Evolutionary conservation across 1,284 basidiomycete species (phyloP).

Genomic region (Fomitopsis betulina): DNA sequence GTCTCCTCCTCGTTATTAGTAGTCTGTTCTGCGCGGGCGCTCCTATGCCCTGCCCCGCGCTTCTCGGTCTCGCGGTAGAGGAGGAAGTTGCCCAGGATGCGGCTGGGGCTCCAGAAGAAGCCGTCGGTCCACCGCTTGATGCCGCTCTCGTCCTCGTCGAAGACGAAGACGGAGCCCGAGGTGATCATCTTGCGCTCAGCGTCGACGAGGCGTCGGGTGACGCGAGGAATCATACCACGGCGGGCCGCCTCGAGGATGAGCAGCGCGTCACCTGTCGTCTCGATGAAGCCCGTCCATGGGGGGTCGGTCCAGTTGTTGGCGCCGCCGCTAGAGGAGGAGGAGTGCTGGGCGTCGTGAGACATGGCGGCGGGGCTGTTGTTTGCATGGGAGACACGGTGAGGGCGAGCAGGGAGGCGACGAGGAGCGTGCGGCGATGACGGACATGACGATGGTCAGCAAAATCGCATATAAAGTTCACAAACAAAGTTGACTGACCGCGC

Average conservation of each 20-base stretch:
- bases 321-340: slow-evolving; percentile 20
- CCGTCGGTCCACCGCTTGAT: slow-evolving; percentile 99
- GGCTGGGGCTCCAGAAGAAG: slow-evolving; percentile 84
- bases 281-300: slow-evolving; percentile 90
- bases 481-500: slow-evolving; percentile 29
- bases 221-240: slow-evolving; percentile 85
- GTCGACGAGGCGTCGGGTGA: slow-evolving; percentile 92
- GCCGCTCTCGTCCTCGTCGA: slow-evolving; percentile 95
- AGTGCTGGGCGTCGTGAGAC: slow-evolving; percentile 27
- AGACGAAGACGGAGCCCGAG: slow-evolving; percentile 94
- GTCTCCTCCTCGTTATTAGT: slow-evolving; percentile 34
- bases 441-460: slow-evolving; percentile 17
- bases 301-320: slow-evolving; percentile 67
- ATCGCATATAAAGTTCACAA: slow-evolving; percentile 22
- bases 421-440: slow-evolving; percentile 10
- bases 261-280: slow-evolving; percentile 91
- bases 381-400: slow-evolving; percentile 5
- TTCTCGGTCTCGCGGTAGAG: slow-evolving; percentile 93
- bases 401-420: slow-evolving; percentile 6
- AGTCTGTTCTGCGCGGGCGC: slow-evolving; percentile 36
- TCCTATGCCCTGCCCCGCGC: slow-evolving; percentile 57
- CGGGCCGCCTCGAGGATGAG: slow-evolving; percentile 94
- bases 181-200: slow-evolving; percentile 90
- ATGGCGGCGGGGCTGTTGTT: slow-evolving; percentile 20
- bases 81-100: slow-evolving; percentile 93